These are phyloP conservation scores for Agrocybe chaxingu DNA, from an alignment of 768 basidiomycete species.

Conservation along the genomic window DNA sequence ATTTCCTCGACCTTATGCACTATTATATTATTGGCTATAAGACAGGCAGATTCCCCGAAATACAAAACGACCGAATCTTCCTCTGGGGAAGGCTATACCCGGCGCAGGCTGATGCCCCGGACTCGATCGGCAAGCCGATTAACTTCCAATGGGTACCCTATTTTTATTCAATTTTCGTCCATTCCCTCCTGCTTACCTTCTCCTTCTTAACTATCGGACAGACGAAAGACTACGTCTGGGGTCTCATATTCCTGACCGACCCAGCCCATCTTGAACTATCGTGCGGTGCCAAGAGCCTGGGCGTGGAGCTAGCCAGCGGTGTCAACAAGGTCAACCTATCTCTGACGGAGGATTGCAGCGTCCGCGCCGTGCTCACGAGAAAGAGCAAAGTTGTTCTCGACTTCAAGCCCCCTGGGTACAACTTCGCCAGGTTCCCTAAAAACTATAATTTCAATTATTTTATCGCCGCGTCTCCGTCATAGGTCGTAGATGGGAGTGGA, in stretches of 20 bases:
- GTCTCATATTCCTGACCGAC: constrained; percentile 41
- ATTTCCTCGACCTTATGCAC: constrained; percentile 54
- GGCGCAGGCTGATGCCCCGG: constrained; percentile 28
- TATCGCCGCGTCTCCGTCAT: constrained; percentile 33
- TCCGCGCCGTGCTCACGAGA: constrained; percentile 24
- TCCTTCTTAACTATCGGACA: constrained; percentile 16
- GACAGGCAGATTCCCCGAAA: constrained; percentile 47
- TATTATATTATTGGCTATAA: constrained; percentile 57
- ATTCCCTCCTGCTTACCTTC: neutral
- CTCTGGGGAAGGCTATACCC: constrained; percentile 58
- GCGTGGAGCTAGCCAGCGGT: constrained; percentile 36
- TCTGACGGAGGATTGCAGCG: constrained; percentile 23
- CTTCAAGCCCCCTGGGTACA: constrained; percentile 39
- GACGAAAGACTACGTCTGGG: constrained; percentile 59
- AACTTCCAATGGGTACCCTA: constrained; percentile 44
- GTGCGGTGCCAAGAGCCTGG: constrained; percentile 31
- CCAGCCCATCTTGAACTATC: constrained; percentile 37
- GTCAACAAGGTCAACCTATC: constrained; percentile 45
- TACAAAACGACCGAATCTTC: constrained; percentile 48
- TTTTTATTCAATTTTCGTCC: neutral
- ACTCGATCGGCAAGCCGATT: constrained; percentile 42
- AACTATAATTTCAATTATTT: constrained; percentile 66
- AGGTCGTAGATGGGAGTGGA: too few relatives aligned
- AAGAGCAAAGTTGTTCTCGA: constrained; percentile 27
- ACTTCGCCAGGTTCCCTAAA: constrained; percentile 27